Base-by-base conservation (phyloP, 768 basidiomycete species). In the Lactifluus volemus region DNA sequence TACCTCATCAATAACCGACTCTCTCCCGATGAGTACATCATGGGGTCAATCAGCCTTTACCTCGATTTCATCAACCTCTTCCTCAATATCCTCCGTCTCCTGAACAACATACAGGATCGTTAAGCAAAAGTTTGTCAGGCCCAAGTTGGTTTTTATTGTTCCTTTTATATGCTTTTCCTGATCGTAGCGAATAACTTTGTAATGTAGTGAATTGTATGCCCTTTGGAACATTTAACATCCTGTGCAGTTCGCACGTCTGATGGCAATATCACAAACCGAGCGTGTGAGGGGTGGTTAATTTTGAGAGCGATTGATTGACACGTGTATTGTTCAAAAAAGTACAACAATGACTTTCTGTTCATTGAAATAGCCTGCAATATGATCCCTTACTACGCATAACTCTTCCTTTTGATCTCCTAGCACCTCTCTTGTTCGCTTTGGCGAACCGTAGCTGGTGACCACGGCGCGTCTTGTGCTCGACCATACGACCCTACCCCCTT, bases 11-110 rank as follows among this genome's bases (percentile, higher is more conserved):
- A 90, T 75, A 86, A 85, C 68, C 84, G 84, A 61, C 76, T 97
- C 19, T 91, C 89, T 1, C 92, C 93, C 4, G 97, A 99, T 65
- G 97, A 99, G 72, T 93, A 82, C 72, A 93, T 97, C 66, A 76
- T 97, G 77, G 96, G 86, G 39, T 80, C 92, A 17, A 87, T 98
- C 69, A 87, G 85, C 65, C 82, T 98, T n/a, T 98, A 98, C 75
- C 85, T 98, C 58, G 96, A 98, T 68, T 90, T 93, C 72, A 79
- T 93, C 74, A 94, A 94, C 70, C 82, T 94, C 50, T 94, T 94
- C 83, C 73, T 95, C 69, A 88, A 79, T 72, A 92, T 95, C 68
- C 82, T 95, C 57, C 88, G 92, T 62, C 79, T 94, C 63, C 72
- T 95, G 68, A 90, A 84, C 67, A 75, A 79, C 66, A 67, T 75